A percentile compares a stretch with the other conserved stretches of the same genome.
phyloP scores from a whole-genome alignment of 2,329 filamentous ascomycete genomes.

The Sphaerulina populicola region DNA sequence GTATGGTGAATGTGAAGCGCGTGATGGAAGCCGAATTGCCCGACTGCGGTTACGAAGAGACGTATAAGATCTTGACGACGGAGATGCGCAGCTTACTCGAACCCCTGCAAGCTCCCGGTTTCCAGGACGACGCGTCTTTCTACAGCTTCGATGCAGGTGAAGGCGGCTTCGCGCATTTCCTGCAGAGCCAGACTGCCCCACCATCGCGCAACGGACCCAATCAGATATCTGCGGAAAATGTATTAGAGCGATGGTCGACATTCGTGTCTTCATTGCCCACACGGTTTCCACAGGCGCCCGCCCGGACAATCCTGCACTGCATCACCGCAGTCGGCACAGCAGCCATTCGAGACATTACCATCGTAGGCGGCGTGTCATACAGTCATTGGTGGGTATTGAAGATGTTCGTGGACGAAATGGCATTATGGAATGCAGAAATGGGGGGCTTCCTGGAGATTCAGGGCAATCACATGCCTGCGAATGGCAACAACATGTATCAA shows the following conservation, averaged over 20 bases:
- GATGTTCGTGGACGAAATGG: conserved; percentile 92
- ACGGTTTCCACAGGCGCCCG: conserved; percentile 65
- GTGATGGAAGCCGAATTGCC: conserved; percentile 51
- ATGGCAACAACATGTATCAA: conserved; percentile 15
- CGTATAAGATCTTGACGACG: conserved; percentile 47
- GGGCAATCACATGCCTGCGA: conserved; percentile 5
- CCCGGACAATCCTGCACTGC: conserved; percentile 66
- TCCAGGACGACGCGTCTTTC: conserved; percentile 35
- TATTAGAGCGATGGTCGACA: conserved; percentile 68
- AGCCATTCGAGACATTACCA: conserved; percentile 71
- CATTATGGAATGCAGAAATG: conserved; percentile 77
- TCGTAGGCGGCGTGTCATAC: conserved; percentile 69
- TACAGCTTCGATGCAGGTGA: conserved; percentile 38
- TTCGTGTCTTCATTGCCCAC: conserved; percentile 61
- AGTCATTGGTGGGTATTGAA: conserved; percentile 94
- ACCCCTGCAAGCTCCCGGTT: conserved; percentile 47
- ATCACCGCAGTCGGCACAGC: conserved; percentile 68
- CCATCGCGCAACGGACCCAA: conserved; percentile 21
- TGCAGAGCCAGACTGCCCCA: conserved; percentile 30
- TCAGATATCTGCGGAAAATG: conserved; percentile 48
- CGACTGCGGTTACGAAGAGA: conserved; percentile 46
- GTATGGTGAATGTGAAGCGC: conserved; percentile 48
- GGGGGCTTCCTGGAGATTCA: conserved; percentile 68
- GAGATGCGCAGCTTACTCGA: conserved; percentile 65
- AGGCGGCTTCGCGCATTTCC: conserved; percentile 35